A percentile compares a stretch with the other conserved stretches of the same genome.
Evolutionary conservation across 139 green algal genomes (phyloP).

Genomic region (Pseudopediastrum boryanum): DNA sequence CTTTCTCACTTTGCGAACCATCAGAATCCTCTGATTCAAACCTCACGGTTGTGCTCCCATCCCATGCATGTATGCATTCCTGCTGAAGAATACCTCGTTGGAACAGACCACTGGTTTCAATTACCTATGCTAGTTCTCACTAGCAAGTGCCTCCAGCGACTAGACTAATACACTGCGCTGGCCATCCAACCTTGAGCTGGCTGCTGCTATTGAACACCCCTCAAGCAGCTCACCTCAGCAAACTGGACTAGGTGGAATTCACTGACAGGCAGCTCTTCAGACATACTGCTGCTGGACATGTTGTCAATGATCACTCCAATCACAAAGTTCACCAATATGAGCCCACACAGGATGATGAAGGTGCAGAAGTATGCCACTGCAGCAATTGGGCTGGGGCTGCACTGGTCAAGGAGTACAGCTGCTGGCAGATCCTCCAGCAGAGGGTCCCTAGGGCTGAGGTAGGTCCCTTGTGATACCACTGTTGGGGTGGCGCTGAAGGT

Average conservation of each 20-base stretch:
- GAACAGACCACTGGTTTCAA: not conserved
- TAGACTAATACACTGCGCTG: not conserved
- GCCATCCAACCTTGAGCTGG: not conserved
- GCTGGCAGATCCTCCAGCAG: slow-evolving; percentile 29
- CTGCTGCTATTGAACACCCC: not conserved
- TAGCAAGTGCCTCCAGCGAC: not conserved
- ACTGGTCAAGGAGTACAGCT: slow-evolving; percentile 35
- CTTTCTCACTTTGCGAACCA: too few species aligned
- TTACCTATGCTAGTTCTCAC: not conserved
- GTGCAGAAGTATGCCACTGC: slow-evolving; percentile 72
- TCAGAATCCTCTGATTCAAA: too few species aligned
- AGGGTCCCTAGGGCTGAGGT: slow-evolving; percentile 39
- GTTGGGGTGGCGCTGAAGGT: slow-evolving; percentile 4
- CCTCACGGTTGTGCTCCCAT: too few species aligned
- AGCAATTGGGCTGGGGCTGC: slow-evolving; percentile 28
- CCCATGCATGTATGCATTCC: too few species aligned
- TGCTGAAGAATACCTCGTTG: too few species aligned
- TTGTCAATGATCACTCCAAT: slow-evolving; percentile 77
- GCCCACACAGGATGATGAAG: slow-evolving; percentile 70
- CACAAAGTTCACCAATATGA: slow-evolving; percentile 80
- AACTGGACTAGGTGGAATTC: slow-evolving; percentile 43
- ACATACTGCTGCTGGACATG: slow-evolving; percentile 43
- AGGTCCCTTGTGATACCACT: slow-evolving; percentile 38
- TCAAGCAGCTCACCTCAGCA: slow-evolving; percentile 10
- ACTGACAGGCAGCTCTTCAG: slow-evolving; percentile 49